Percentiles rank a stretch among this genome's conserved stretches.
Conservation (phyloP, 805 yeast species). For the Brettanomyces anomalus region DNA sequence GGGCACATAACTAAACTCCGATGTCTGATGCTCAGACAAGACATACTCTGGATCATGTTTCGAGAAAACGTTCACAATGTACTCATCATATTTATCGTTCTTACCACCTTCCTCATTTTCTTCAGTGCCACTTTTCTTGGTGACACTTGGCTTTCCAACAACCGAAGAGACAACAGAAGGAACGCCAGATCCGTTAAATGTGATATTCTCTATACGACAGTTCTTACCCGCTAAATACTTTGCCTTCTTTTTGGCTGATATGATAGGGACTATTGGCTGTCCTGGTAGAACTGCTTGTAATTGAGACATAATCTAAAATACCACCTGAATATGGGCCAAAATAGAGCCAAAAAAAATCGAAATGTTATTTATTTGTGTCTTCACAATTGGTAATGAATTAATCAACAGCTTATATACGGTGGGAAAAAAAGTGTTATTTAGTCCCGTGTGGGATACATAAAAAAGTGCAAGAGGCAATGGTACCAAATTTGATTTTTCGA, state of each 20-base stretch:
- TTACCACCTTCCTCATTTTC: constrained; percentile 8
- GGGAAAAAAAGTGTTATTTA: too few species aligned
- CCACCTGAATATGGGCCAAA: too few species aligned
- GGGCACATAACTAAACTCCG: neutral
- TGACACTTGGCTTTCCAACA: constrained; percentile 45
- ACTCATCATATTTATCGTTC: constrained; percentile 3
- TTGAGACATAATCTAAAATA: too few species aligned
- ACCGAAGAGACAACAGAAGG: constrained; percentile 45
- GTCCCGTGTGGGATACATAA: too few species aligned
- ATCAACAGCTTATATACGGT: too few species aligned
- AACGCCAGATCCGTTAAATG: constrained; percentile 29
- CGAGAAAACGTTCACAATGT: constrained; percentile 12
- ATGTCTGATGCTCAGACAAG: neutral
- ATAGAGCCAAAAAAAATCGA: constrained; percentile 1
- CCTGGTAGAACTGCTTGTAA: constrained; percentile 64
- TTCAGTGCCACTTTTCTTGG: constrained; percentile 8
- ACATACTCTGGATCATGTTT: constrained; percentile 16
- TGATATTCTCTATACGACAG: constrained; percentile 40
- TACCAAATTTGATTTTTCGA: too few species aligned
- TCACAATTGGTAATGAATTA: too few species aligned
- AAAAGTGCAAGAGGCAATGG: too few species aligned
- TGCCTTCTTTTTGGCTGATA: constrained; percentile 4
- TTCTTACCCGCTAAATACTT: constrained; percentile 61
- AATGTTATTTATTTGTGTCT: too few species aligned
- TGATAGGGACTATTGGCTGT: constrained; percentile 59